Conservation (phyloP, 2,329 filamentous ascomycete species). For the Exophiala sideris region DNA sequence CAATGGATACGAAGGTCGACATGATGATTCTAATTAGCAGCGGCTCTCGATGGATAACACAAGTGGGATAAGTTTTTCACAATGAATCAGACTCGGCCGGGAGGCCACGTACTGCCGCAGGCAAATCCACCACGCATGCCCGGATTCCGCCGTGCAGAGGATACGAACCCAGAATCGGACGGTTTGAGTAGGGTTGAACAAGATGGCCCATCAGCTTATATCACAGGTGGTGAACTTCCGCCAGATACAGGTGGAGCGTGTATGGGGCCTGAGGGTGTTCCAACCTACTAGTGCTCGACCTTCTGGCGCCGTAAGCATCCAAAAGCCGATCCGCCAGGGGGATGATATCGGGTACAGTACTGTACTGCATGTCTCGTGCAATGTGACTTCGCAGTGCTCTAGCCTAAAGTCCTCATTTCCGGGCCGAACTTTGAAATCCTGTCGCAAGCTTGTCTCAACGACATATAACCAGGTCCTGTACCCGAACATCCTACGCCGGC, state of each 20-base stretch:
- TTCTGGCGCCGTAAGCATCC: not conserved
- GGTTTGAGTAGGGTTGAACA: not conserved
- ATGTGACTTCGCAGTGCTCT: not conserved
- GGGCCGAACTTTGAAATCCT: not conserved
- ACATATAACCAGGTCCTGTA: not conserved
- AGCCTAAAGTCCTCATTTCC: not conserved
- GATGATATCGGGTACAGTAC: not conserved
- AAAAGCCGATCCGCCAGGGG: not conserved
- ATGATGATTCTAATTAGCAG: not conserved
- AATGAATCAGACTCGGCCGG: not conserved
- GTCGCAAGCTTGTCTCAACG: not conserved
- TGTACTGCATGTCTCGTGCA: not conserved
- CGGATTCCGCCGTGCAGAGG: not conserved
- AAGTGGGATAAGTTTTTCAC: not conserved
- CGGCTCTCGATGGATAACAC: not conserved
- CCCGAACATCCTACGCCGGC: not conserved
- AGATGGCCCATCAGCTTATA: not conserved
- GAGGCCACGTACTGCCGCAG: not conserved
- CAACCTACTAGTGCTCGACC: not conserved
- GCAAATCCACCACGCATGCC: not conserved
- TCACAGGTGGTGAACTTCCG: not conserved
- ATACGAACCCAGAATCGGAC: not conserved
- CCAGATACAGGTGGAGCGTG: not conserved
- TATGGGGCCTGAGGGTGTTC: not conserved
- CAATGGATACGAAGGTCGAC: conserved; percentile 8